A percentile compares a stretch with the other conserved stretches of the same genome.
These are phyloP conservation scores for Wickerhamiella australiensis DNA, from an alignment of 805 yeast species.

Conservation along the genomic window DNA sequence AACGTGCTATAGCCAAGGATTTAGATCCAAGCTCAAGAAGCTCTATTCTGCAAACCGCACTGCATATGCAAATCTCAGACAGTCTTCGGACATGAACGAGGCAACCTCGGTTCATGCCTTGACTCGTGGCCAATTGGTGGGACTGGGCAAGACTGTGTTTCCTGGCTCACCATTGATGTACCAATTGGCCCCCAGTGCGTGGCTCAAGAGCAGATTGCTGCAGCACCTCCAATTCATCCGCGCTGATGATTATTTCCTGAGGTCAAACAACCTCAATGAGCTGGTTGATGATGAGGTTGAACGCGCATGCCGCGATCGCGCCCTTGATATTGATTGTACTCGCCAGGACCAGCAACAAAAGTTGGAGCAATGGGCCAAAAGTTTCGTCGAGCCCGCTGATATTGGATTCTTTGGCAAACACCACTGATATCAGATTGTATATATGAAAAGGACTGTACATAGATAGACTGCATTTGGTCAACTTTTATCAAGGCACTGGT, in stretches of 20 bases:
- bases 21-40: constrained; percentile 8
- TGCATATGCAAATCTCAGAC: not conserved
- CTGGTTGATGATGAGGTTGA: constrained; percentile 15
- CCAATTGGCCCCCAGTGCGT: constrained; percentile 10
- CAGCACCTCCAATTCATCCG: constrained; percentile 17
- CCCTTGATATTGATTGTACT: constrained; percentile 10
- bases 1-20: constrained; percentile 34
- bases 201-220: constrained; percentile 14
- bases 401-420: constrained; percentile 17
- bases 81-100: not conserved
- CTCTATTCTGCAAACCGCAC: not conserved
- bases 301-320: constrained; percentile 18
- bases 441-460: too few species aligned
- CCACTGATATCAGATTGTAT: too few species aligned
- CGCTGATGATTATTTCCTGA: constrained; percentile 20
- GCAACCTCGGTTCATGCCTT: constrained; percentile 15
- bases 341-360: constrained; percentile 11
- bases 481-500: too few species aligned
- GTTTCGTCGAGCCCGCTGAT: constrained; percentile 23
- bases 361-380: constrained; percentile 15
- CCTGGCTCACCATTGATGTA: constrained; percentile 15
- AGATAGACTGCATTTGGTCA: too few species aligned
- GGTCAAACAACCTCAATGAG: constrained; percentile 10
- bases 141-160: constrained; percentile 14
- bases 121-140: constrained; percentile 6